A percentile compares a stretch with the other conserved stretches of the same genome.
These are phyloP conservation scores for Ceratocystis cubensis DNA, from an alignment of 2,329 filamentous ascomycete genomes.

Conservation along the genomic window DNA sequence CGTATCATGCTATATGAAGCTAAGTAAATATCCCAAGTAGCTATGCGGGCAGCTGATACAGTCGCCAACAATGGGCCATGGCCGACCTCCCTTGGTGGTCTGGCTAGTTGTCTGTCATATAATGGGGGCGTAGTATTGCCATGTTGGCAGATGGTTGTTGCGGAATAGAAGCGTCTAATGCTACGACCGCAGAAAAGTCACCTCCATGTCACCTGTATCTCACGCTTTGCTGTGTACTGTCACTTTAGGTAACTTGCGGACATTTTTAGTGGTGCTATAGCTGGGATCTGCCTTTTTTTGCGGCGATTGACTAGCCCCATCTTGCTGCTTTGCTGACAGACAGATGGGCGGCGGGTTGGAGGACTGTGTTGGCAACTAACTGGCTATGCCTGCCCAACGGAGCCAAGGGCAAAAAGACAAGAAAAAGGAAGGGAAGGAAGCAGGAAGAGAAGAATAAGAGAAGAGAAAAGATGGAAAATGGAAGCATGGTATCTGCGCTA, in stretches of 20 bases:
- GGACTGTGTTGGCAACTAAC: background rate
- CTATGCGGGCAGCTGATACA: background rate
- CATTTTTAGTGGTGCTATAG: background rate
- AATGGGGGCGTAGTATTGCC: background rate
- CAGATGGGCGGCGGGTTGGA: background rate
- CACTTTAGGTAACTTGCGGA: background rate
- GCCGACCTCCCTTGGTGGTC: background rate
- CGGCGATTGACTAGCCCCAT: background rate
- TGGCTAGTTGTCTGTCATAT: background rate
- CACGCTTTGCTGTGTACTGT: background rate
- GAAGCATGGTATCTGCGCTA: background rate
- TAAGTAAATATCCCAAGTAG: background rate
- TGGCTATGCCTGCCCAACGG: background rate
- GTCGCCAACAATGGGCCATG: background rate
- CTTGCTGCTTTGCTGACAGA: background rate
- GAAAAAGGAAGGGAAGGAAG: background rate
- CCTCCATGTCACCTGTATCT: background rate
- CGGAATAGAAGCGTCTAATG: background rate
- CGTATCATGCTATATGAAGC: background rate
- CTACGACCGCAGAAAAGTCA: background rate
- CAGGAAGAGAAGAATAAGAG: background rate
- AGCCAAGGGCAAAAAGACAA: background rate
- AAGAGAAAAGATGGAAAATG: background rate
- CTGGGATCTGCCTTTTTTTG: background rate
- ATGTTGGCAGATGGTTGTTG: background rate